Evolutionary conservation across 164 flowering plant species (phyloP).

Genomic region (Macadamia integrifolia): DNA sequence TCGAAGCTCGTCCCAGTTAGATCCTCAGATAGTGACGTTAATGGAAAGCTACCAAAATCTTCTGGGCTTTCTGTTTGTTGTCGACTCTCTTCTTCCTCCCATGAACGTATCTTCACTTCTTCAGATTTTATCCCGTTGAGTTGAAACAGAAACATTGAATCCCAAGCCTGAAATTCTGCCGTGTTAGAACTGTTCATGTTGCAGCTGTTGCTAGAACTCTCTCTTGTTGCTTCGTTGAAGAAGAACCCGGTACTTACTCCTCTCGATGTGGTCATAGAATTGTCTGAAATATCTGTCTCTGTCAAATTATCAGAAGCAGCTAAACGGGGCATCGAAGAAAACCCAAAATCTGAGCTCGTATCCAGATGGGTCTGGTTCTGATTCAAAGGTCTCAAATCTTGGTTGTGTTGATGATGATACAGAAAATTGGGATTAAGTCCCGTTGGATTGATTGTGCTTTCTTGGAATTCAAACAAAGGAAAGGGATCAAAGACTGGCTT

Average conservation of each 20-base stretch:
- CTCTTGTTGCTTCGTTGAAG: conserved; percentile 30
- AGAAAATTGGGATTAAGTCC: neutral
- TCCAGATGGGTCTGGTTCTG: conserved; percentile 27
- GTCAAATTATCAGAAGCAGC: conserved; percentile 29
- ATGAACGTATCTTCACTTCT: conserved; percentile 32
- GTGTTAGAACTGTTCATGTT: conserved; percentile 33
- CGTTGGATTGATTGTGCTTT: conserved; percentile 10
- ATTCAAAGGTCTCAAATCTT: conserved; percentile 13
- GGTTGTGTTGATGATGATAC: conserved; percentile 12
- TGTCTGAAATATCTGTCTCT: conserved; percentile 41
- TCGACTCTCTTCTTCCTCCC: conserved; percentile 31
- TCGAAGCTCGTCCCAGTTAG: conserved; percentile 35
- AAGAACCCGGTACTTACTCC: conserved; percentile 19
- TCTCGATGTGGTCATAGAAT: conserved; percentile 23
- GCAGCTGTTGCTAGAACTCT: conserved; percentile 41
- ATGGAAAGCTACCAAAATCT: conserved; percentile 43
- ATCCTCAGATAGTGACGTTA: conserved; percentile 45
- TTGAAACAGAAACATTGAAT: conserved; percentile 38
- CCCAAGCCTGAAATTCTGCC: conserved; percentile 27
- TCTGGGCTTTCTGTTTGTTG: conserved; percentile 25
- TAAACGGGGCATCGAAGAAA: conserved; percentile 38
- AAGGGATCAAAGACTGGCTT: conserved; percentile 34
- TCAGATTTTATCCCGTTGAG: conserved; percentile 39
- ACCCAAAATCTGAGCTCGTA: conserved; percentile 22
- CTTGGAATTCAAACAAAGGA: conserved; percentile 25